Base-by-base conservation (phyloP, 768 basidiomycete species). In the Mycena haematopus region DNA sequence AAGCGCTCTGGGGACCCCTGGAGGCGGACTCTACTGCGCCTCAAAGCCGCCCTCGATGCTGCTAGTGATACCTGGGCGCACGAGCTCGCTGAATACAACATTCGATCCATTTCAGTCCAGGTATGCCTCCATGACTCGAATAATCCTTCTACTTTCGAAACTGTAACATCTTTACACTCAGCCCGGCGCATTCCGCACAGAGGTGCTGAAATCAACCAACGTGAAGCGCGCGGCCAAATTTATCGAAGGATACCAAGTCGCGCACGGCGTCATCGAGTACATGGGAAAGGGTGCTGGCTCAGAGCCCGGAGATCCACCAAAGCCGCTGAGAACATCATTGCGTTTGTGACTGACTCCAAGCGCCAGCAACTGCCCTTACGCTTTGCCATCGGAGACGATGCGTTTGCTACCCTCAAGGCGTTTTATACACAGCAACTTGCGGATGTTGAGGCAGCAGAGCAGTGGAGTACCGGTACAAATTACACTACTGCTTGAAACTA, bases 1-100 rank as follows among this genome's bases (percentile, higher is more conserved):
- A 3, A 53, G 51, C 40, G 24, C n/a, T 11, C 13, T 53, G 36
- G 62, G 56, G 5, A 36, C 51, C 17, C 62, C 62, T 11, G 61
- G 54, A 11, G 50, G 38, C 10, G 55, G 61, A 11, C 25, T 52
- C 13, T 56, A 62, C 24, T 47, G 45, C 33, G 36, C 61, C 8
- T 51, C 50, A 62, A 62, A 22, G 54, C 49, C 29, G 55, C 61
- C 6, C 42, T 62, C 1, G 50, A 62, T 13, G 47, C 49, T n/a
- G 17, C 50, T 3, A 50, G 38, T 15, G 60, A 56, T 46, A 55
- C 49, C 8, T 62, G 60, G 60, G 54, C 3, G 36, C 56, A 47
- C 7, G 54, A 62, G 49, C 54, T 62, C 9, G 60, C 60, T 0
- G 60, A 62, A 36, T 62, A 62, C 47, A 51, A 56, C n/a, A 62